These are phyloP conservation scores for Actinomortierella ambigua DNA, from an alignment of 371 early-diverging fungal species.

Conservation along the genomic window DNA sequence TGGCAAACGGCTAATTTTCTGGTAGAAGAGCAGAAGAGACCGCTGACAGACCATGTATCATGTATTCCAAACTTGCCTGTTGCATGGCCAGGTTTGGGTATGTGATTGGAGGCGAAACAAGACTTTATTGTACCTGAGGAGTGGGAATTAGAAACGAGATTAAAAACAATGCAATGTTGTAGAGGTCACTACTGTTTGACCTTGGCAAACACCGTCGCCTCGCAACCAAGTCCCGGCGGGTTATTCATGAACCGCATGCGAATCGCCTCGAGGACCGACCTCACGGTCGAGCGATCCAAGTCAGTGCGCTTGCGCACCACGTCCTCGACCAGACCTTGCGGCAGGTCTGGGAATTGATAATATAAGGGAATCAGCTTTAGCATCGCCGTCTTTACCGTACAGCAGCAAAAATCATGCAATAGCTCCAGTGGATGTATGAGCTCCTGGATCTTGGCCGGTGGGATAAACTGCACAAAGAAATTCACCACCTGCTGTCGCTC, in stretches of 20 bases:
- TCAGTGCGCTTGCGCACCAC: conserved; percentile 79
- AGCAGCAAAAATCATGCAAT: conserved; percentile 70
- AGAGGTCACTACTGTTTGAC: conserved; percentile 42
- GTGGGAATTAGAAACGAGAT: too few species aligned
- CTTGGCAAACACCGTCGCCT: conserved; percentile 36
- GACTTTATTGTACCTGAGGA: too few species aligned
- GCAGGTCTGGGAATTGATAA: conserved; percentile 84
- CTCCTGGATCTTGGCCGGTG: conserved; percentile 64
- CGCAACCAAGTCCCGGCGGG: conserved; percentile 17
- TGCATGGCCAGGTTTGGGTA: too few species aligned
- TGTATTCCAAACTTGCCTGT: too few species aligned
- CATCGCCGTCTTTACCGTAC: conserved; percentile 69
- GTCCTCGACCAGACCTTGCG: conserved; percentile 78
- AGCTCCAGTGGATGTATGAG: conserved; percentile 80
- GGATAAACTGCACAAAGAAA: conserved; percentile 71
- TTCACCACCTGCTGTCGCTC: conserved; percentile 67
- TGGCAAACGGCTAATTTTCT: too few species aligned
- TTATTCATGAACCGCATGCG: conserved; percentile 59
- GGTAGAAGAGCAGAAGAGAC: too few species aligned
- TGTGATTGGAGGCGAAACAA: too few species aligned
- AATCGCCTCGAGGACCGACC: conserved; percentile 81
- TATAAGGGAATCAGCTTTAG: conserved; percentile 78
- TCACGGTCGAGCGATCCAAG: conserved; percentile 70
- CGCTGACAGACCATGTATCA: too few species aligned
- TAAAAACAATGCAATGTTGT: too few species aligned